These are phyloP conservation scores for Chrysanthemum seticuspe DNA, from an alignment of 129 eudicot species.

Conservation along the genomic window DNA sequence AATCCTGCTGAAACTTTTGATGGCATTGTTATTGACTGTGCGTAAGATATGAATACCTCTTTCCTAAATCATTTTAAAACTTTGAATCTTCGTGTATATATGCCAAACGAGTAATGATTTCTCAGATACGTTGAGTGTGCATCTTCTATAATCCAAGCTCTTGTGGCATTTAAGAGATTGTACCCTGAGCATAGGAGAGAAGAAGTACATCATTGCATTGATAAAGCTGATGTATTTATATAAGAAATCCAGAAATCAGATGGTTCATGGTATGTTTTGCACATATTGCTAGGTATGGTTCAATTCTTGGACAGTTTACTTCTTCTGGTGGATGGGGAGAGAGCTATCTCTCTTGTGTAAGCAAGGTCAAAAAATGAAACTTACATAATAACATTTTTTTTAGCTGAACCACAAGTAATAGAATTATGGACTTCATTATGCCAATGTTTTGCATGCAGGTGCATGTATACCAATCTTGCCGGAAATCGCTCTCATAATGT, in stretches of 20 bases:
- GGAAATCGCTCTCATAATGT: conserved; percentile 76
- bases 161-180: conserved; percentile 61
- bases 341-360: neutral
- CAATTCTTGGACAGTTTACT: no score
- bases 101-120: conserved; percentile 41
- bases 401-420: no score
- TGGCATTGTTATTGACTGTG: conserved; percentile 72
- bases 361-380: neutral
- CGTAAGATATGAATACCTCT: conserved; percentile 57
- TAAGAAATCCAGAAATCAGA: conserved; percentile 31
- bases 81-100: neutral
- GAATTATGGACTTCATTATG: no score
- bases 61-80: no score
- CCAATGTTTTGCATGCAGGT: conserved; percentile 35
- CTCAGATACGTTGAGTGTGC: conserved; percentile 63
- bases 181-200: conserved; percentile 76
- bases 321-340: neutral
- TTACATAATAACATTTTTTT: no score
- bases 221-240: conserved; percentile 48
- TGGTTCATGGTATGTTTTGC: conserved; percentile 82
- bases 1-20: conserved; percentile 99
- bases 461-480: conserved; percentile 64
- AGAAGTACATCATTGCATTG: conserved; percentile 61
- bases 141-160: conserved; percentile 90
- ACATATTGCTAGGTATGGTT: no score